phyloP scores from a whole-genome alignment of 768 basidiomycete species.

The Xerocomellus amylosporus region DNA sequence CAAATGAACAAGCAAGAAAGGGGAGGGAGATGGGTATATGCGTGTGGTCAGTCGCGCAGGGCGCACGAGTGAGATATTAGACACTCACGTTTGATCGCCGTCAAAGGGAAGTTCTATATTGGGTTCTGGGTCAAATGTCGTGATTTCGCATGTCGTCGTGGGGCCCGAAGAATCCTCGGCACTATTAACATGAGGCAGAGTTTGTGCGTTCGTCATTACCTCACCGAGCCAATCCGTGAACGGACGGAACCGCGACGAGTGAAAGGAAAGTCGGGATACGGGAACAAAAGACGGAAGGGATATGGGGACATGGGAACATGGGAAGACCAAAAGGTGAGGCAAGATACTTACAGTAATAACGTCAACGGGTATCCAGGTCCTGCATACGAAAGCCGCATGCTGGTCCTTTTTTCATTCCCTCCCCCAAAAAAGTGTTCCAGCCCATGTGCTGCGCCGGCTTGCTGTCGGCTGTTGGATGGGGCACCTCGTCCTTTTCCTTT shows the following conservation, averaged over 20 bases:
- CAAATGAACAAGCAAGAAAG: not conserved
- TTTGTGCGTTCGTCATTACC: slow-evolving; percentile 2
- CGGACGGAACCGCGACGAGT: not conserved
- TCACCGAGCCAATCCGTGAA: slow-evolving; percentile 1
- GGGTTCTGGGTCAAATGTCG: slow-evolving; percentile 82
- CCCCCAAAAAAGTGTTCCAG: slow-evolving; percentile 62
- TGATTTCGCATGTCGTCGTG: slow-evolving; percentile 83
- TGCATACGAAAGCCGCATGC: slow-evolving; percentile 81
- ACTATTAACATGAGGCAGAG: slow-evolving; percentile 33
- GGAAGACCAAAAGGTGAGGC: not conserved
- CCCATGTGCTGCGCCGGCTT: slow-evolving; percentile 6
- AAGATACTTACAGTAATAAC: slow-evolving; percentile 66
- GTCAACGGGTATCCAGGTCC: slow-evolving; percentile 78
- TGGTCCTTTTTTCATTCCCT: slow-evolving; percentile 61
- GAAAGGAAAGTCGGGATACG: not conserved
- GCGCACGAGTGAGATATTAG: not conserved
- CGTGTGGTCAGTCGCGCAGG: slow-evolving; percentile 8
- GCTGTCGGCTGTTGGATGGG: slow-evolving; percentile 19
- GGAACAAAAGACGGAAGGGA: not conserved
- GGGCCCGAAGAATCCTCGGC: slow-evolving; percentile 79
- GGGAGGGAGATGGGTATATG: not conserved
- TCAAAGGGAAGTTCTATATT: slow-evolving; percentile 79
- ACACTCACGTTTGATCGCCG: slow-evolving; percentile 52
- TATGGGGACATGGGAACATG: not conserved
- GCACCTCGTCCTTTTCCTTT: slow-evolving; percentile 26